Conservation (phyloP, 1,139 yeast genomes). For the Blastobotrys buckinghamii region DNA sequence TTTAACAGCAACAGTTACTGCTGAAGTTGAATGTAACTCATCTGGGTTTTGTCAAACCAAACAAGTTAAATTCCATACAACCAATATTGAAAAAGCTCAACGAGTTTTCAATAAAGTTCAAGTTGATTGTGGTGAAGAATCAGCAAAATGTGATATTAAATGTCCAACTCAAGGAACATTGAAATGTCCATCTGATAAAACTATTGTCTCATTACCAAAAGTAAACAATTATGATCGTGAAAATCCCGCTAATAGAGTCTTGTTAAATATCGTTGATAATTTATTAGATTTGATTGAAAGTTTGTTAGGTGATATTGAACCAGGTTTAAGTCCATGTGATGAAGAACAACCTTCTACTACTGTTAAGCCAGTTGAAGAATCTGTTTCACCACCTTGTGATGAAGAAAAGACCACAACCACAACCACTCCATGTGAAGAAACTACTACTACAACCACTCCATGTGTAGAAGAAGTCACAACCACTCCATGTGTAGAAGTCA, state of each 20-base stretch:
- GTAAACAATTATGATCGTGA: background rate
- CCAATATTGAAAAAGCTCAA: no score
- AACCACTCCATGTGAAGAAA: background rate
- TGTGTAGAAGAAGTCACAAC: background rate
- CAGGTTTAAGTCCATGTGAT: background rate
- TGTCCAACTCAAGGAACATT: no score
- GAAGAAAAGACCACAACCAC: background rate
- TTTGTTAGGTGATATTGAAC: background rate
- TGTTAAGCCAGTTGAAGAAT: background rate
- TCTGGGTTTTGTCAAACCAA: no score
- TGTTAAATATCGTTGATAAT: background rate
- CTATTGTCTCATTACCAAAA: background rate
- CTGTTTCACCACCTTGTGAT: background rate
- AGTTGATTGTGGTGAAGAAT: no score
- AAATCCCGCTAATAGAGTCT: background rate
- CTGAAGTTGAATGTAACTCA: no score
- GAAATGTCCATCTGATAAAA: background rate
- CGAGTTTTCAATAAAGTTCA: no score
- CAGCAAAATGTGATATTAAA: no score
- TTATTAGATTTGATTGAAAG: background rate
- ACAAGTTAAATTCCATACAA: no score
- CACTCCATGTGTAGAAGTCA: background rate
- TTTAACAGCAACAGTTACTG: background rate
- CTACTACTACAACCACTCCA: background rate
- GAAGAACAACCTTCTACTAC: background rate